Base-by-base conservation (phyloP, 1,284 basidiomycete species). In the Irpex sp. region DNA sequence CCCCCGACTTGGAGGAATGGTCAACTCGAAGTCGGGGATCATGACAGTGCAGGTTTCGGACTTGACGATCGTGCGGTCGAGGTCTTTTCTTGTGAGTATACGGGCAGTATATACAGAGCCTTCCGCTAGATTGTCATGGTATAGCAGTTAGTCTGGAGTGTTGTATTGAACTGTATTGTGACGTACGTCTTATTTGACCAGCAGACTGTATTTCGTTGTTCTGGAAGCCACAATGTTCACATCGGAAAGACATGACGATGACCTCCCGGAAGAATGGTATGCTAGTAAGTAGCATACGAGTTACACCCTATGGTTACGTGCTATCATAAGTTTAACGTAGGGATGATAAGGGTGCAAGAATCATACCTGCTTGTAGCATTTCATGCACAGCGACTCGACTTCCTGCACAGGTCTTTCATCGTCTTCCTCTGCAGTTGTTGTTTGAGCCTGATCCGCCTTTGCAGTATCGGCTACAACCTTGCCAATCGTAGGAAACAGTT, bases 151-250 rank as follows among this genome's bases (percentile, higher is more conserved):
- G 26, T 36, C 13, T 43, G 36, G 53, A n/a, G 59, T 54, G 37
- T 50, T 17, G 4, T 8, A 5, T 31, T 31, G 7, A n/a, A 26
- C 15, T 31, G 13, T 33, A 21, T n/a, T 37, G 4, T 35, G 7
- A 78, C 88, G 68, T 69, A 94, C 95, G 87, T 80, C 94, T 86
- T 63, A 98, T 97, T 64, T 84, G 76, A 5, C 94, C 93, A 0
- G 97, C 97, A 7, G 92, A 88, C 72, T 98, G 95, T 57, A 98
- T 92, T 77, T 99, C 97, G 72, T 96, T 99, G 77, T 99, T 98
- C 50, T 85, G 77, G 69, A 85, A 79, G 19, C 95, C 95, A 71
- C 97, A 99, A 74, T 95, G 89, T 61, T 97, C 93, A 75, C 97
- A 99, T 63, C 87, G 85, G 81, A 99, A 99, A 51, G 94, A 96